These are phyloP conservation scores for Neurospora hispaniola DNA, from an alignment of 495 filamentous ascomycete species.

Conservation along the genomic window DNA sequence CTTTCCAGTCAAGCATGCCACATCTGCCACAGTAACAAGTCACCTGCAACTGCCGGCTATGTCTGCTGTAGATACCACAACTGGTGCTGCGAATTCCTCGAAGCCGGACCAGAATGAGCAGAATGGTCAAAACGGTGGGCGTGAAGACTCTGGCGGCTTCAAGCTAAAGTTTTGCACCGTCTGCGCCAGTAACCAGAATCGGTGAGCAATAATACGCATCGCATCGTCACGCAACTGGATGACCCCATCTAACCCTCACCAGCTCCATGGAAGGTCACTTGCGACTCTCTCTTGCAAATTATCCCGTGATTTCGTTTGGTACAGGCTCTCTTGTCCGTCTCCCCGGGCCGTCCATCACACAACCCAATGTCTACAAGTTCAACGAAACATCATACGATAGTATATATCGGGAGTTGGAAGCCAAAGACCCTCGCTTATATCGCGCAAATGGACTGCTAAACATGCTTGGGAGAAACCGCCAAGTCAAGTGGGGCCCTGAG, in stretches of 20 bases:
- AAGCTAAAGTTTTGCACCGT: conserved; percentile 97
- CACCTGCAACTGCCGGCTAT: background rate
- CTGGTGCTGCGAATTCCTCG: conserved; percentile 19
- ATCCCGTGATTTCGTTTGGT: conserved; percentile 94
- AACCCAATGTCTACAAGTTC: conserved; percentile 96
- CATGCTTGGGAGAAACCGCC: conserved; percentile 88
- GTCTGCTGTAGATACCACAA: conserved; percentile 22
- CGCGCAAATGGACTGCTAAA: conserved; percentile 83
- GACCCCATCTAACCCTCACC: background rate
- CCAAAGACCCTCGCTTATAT: conserved; percentile 83
- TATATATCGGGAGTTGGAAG: conserved; percentile 80
- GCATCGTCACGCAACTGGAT: background rate
- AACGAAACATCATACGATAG: conserved; percentile 85
- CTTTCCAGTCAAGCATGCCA: background rate
- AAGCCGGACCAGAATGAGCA: conserved; percentile 6
- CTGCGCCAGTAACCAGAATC: conserved; percentile 93
- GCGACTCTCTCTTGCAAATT: conserved; percentile 71
- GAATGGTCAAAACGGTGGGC: conserved; percentile 28
- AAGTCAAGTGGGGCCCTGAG: conserved; percentile 90
- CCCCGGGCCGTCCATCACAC: conserved; percentile 78
- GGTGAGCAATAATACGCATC: conserved; percentile 38
- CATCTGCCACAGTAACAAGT: background rate
- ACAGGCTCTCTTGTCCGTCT: conserved; percentile 92
- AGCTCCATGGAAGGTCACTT: conserved; percentile 98
- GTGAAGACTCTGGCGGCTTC: conserved; percentile 40